Base-by-base conservation (phyloP, 2,329 filamentous ascomycete genomes). In the Beauveria caledonica region DNA sequence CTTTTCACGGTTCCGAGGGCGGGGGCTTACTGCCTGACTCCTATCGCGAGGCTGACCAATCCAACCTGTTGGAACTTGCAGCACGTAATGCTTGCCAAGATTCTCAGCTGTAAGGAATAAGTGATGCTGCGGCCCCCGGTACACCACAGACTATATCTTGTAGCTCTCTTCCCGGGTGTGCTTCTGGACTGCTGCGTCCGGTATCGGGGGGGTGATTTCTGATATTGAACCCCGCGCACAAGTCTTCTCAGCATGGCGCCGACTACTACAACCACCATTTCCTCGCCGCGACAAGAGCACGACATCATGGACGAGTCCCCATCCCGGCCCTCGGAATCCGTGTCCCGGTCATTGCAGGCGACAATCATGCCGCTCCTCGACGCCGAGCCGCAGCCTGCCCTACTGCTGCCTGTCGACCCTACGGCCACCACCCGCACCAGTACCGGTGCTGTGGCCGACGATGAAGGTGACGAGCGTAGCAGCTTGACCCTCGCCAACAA, bases 351-450 rank as follows among this genome's bases (percentile, higher is more conserved):
- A 3, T 62, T 76, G 53, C 76, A 36, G 5, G 33, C 73, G 15
- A 72, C 73, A 0, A 68, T 67, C 3, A 72, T 69, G 6, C 69
- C 74, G 23, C 69, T 74, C 21, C 69, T 79, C 10, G 76, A 77
- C 60, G 75, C 77, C 10, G 77, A 78, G 63, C 65, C 73, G 3
- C 73, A 76, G 62, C 70, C 73, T 58, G 70, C 74, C 53, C 73
- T 78, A 69, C 68, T 80, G 3, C 67, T 72, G 33, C 64, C 42
- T 49, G 57, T 39, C 58, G 53, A 39, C 61, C 7, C 42, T n/a
- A 17, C 44, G 23, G 50, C 61, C 40, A 57, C 46, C 27, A 49
- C 25, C 21, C 15, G 19, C n/a, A 10, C 39, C 11, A 36, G 17
- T 8, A 46, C 44, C 21, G 13, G 19, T 19, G 23, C 19, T 2